Percentiles rank a stretch among this genome's conserved stretches.
Conservation (phyloP, 495 filamentous ascomycete species). For the Hypoxylon lienhwacheense region DNA sequence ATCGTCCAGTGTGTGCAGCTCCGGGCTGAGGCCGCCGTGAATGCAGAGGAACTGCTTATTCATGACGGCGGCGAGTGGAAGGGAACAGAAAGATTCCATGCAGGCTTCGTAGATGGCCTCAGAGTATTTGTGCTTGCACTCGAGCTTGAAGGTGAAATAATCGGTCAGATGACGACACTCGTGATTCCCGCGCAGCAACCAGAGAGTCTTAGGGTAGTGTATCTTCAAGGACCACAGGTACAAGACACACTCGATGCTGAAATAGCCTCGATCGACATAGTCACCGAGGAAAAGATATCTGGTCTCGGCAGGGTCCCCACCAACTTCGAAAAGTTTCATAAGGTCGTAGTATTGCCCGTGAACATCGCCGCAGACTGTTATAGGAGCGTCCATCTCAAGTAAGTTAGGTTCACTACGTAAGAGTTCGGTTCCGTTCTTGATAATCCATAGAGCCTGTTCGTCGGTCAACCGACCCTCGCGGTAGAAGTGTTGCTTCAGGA, state of each 20-base stretch:
- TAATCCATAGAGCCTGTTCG: slow-evolving; percentile 95
- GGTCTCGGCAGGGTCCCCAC: slow-evolving; percentile 93
- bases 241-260: slow-evolving; percentile 98
- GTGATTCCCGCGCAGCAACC: slow-evolving; percentile 96
- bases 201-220: slow-evolving; percentile 96
- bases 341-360: slow-evolving; percentile 98
- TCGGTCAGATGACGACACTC: slow-evolving; percentile 98
- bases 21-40: slow-evolving; percentile 92
- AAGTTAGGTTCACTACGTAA: slow-evolving; percentile 88
- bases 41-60: slow-evolving; percentile 99
- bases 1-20: slow-evolving; percentile 93
- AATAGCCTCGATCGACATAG: slow-evolving; percentile 97
- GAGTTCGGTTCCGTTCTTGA: slow-evolving; percentile 79
- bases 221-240: slow-evolving; percentile 99
- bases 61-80: slow-evolving; percentile 96
- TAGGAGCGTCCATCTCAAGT: slow-evolving; percentile 98
- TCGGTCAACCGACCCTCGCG: slow-evolving; percentile 95
- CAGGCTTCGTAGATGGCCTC: slow-evolving; percentile 96
- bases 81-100: slow-evolving; percentile 94
- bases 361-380: slow-evolving; percentile 98
- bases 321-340: slow-evolving; percentile 99
- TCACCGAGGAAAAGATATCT: slow-evolving; percentile 96
- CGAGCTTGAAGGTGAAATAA: slow-evolving; percentile 99
- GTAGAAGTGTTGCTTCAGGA: slow-evolving; percentile 97
- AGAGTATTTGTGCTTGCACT: slow-evolving; percentile 99